These are phyloP conservation scores for Hortaea sp. DNA, from an alignment of 2,329 filamentous ascomycete genomes.

Conservation along the genomic window DNA sequence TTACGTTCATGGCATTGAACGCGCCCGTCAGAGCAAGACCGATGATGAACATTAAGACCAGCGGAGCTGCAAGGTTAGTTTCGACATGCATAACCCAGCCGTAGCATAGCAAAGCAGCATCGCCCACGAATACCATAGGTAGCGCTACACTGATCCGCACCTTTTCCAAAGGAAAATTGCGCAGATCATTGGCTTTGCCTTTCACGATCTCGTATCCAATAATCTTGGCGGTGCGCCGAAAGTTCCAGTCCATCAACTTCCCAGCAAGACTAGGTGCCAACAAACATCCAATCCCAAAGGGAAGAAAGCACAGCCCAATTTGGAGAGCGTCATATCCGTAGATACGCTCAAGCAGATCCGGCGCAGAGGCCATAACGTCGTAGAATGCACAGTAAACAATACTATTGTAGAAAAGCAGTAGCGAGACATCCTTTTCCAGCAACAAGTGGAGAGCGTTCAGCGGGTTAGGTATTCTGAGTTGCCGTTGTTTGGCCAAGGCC, in stretches of 20 bases:
- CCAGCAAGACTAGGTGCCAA: constrained; percentile 37
- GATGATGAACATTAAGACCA: constrained; percentile 43
- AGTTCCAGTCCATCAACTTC: constrained; percentile 60
- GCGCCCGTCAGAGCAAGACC: constrained; percentile 48
- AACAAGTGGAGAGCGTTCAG: constrained; percentile 31
- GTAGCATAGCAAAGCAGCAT: constrained; percentile 26
- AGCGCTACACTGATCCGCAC: constrained; percentile 31
- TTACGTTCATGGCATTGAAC: constrained; percentile 39
- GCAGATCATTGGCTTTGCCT: constrained; percentile 44
- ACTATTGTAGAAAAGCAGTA: constrained; percentile 16
- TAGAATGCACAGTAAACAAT: constrained; percentile 37
- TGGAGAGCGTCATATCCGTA: constrained; percentile 24
- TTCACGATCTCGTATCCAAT: constrained; percentile 52
- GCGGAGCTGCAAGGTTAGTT: constrained; percentile 29
- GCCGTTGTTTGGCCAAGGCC: constrained; percentile 20
- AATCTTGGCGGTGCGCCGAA: constrained; percentile 52
- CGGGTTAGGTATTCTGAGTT: constrained; percentile 35
- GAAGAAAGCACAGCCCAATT: constrained; percentile 15
- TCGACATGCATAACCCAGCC: constrained; percentile 32
- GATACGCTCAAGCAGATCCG: constrained; percentile 30
- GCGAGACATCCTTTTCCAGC: constrained; percentile 14
- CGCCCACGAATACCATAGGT: constrained; percentile 24
- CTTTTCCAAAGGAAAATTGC: constrained; percentile 40
- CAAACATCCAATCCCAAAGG: constrained; percentile 30
- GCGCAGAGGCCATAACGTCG: constrained; percentile 35